These are phyloP conservation scores for Chaetomium olivaceum DNA, from an alignment of 2,329 filamentous ascomycete species.

Conservation along the genomic window DNA sequence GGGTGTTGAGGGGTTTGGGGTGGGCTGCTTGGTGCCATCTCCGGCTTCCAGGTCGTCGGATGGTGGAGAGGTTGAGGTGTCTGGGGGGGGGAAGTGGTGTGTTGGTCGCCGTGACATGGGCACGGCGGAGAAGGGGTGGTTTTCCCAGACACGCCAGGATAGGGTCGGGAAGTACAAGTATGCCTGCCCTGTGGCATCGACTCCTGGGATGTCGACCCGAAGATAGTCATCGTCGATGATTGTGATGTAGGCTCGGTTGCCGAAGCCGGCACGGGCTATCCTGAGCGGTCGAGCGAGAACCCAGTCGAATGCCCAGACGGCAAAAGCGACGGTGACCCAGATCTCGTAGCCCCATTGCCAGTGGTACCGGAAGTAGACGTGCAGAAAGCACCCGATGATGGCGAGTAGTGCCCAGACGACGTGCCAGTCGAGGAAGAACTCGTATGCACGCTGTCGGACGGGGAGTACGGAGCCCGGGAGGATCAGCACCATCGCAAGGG, in stretches of 20 bases:
- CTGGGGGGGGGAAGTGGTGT: not conserved
- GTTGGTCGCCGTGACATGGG: not conserved
- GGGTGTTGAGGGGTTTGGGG: not conserved
- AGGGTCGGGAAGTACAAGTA: not conserved
- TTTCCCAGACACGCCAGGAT: not conserved
- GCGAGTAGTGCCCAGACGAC: not conserved
- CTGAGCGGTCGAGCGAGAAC: not conserved
- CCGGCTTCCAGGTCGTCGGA: not conserved
- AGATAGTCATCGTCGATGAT: not conserved
- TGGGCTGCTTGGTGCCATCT: not conserved
- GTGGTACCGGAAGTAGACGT: not conserved
- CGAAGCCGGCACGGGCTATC: not conserved
- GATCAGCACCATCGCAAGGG: not conserved
- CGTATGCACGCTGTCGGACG: not conserved
- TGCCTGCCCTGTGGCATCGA: not conserved
- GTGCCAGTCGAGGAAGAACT: slow-evolving; percentile 2
- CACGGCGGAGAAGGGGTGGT: not conserved
- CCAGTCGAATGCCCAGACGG: not conserved
- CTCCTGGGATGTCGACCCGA: not conserved
- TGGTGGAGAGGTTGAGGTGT: not conserved
- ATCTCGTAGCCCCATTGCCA: slow-evolving; percentile 1
- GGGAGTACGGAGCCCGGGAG: not conserved
- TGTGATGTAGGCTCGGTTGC: not conserved
- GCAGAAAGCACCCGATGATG: not conserved
- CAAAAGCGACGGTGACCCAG: not conserved